Evolutionary conservation across 208 protist genomes (phyloP).

Genomic region (Acanthamoeba polyphaga): DNA sequence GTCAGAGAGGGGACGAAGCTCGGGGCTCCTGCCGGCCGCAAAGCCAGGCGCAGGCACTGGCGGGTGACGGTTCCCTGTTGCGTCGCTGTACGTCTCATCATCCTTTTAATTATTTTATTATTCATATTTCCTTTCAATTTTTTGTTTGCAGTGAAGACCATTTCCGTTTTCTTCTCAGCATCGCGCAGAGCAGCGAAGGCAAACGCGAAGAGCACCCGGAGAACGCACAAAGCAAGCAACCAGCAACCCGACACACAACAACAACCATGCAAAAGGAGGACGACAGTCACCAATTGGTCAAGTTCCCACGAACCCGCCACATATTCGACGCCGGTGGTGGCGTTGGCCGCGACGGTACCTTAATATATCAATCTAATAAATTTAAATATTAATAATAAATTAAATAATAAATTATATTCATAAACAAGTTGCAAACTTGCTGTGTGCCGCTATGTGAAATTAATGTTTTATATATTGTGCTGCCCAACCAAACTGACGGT

Average conservation of each 20-base stretch:
- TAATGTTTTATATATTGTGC: too few relatives aligned
- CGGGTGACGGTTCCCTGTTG: background rate
- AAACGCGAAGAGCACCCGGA: background rate
- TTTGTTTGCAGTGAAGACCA: too few relatives aligned
- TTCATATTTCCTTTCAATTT: too few relatives aligned
- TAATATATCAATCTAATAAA: too few relatives aligned
- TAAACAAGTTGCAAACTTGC: background rate
- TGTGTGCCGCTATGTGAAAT: background rate
- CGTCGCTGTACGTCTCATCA: too few relatives aligned
- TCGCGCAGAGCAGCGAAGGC: background rate
- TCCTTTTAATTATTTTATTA: too few relatives aligned
- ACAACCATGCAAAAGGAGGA: constrained; percentile 13
- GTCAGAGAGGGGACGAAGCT: background rate
- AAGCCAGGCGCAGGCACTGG: background rate
- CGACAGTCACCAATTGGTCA: constrained; percentile 28
- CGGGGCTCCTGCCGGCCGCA: background rate
- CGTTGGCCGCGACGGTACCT: constrained; percentile 22
- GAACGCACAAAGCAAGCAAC: background rate
- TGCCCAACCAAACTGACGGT: too few relatives aligned
- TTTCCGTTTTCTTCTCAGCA: background rate
- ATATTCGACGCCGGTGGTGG: constrained; percentile 59
- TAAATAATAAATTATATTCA: too few relatives aligned
- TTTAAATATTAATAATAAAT: too few relatives aligned
- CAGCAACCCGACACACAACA: background rate
- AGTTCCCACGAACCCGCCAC: constrained; percentile 36